A percentile compares a stretch with the other conserved stretches of the same genome.
Conservation (phyloP, 768 basidiomycete species). For the Collybia sordida region DNA sequence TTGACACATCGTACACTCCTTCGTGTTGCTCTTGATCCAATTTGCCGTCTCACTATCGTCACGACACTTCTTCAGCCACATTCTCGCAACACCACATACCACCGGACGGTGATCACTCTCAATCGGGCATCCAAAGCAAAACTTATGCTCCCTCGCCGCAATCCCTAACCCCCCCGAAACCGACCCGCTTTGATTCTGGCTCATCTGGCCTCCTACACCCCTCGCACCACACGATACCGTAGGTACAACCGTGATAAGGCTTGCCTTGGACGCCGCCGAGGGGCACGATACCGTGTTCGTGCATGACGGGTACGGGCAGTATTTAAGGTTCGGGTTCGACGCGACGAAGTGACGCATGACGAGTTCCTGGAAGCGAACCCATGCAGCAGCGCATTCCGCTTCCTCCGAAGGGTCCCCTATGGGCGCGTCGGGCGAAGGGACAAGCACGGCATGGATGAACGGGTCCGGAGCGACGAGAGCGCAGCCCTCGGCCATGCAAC, state of each 20-base stretch:
- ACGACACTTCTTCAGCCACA: slow-evolving; percentile 96
- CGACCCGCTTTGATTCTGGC: slow-evolving; percentile 30
- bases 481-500: slow-evolving; percentile 84
- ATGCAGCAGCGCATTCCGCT: slow-evolving; percentile 48
- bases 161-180: slow-evolving; percentile 19
- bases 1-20: slow-evolving; percentile 94
- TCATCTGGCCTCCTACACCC: slow-evolving; percentile 36
- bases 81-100: slow-evolving; percentile 81
- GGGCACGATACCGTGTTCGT: slow-evolving; percentile 92
- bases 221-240: slow-evolving; percentile 82
- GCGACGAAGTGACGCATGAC: slow-evolving; percentile 89
- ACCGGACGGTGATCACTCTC: slow-evolving; percentile 92
- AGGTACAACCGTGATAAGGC: slow-evolving; percentile 80
- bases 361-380: slow-evolving; percentile 80
- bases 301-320: slow-evolving; percentile 95
- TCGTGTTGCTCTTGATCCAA: slow-evolving; percentile 99
- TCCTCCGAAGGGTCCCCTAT: slow-evolving; percentile 22
- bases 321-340: slow-evolving; percentile 80
- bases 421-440: slow-evolving; percentile 26
- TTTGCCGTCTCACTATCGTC: slow-evolving; percentile 99
- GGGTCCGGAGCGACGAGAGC: slow-evolving; percentile 60
- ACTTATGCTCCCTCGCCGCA: slow-evolving; percentile 61
- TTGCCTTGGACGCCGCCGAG: slow-evolving; percentile 70
- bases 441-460: slow-evolving; percentile 59
- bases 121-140: slow-evolving; percentile 94